Conservation (phyloP, 2,329 filamentous ascomycete species). For the Trichoderma citrinoviride region DNA sequence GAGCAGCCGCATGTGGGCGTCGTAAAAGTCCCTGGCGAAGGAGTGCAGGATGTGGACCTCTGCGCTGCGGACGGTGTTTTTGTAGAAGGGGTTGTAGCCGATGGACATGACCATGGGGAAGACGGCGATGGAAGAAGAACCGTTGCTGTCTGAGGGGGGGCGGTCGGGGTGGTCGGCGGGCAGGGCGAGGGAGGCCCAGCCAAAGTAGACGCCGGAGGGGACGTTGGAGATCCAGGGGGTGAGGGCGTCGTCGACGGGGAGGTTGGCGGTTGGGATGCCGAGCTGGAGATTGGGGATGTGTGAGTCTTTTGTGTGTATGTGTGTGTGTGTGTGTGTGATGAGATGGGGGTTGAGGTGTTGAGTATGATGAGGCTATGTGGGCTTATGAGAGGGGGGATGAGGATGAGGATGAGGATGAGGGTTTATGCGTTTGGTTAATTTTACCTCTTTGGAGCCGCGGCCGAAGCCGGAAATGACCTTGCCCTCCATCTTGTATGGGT, state of each 20-base stretch:
- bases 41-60: constrained; percentile 85
- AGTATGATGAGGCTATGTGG: neutral
- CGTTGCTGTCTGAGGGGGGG: constrained; percentile 20
- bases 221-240: constrained; percentile 61
- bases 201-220: constrained; percentile 86
- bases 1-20: constrained; percentile 70
- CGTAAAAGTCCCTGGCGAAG: constrained; percentile 83
- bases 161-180: constrained; percentile 47
- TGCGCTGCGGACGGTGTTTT: constrained; percentile 80
- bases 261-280: constrained; percentile 94
- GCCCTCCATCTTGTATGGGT: constrained; percentile 79
- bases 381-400: neutral
- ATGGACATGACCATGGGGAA: constrained; percentile 92
- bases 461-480: constrained; percentile 92
- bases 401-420: neutral
- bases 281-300: constrained; percentile 55
- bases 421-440: neutral
- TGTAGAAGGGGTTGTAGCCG: constrained; percentile 97
- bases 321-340: constrained; percentile 2
- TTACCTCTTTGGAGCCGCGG: constrained; percentile 84
- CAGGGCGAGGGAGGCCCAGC: constrained; percentile 74
- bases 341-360: neutral
- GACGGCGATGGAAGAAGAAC: constrained; percentile 39
- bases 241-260: constrained; percentile 65
- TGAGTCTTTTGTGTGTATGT: too few species aligned